Conservation (phyloP, 2,329 filamentous ascomycete genomes). For the Pseudophaeomoniella oleicola region DNA sequence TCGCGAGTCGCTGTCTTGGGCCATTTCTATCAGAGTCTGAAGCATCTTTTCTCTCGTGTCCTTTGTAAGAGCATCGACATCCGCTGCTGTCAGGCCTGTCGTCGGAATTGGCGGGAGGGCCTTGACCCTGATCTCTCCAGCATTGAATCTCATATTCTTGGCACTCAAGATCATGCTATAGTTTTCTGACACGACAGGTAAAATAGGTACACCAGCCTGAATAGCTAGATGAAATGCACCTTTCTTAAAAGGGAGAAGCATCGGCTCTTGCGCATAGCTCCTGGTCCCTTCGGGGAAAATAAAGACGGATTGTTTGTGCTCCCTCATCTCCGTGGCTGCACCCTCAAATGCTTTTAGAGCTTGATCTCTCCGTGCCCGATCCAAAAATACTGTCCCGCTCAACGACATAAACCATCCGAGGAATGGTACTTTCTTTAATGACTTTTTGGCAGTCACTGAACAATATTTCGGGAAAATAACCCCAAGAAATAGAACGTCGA, state of each 20-base stretch:
- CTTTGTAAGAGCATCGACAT: conserved; percentile 60
- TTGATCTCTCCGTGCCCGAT: conserved; percentile 69
- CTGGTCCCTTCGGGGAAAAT: conserved; percentile 68
- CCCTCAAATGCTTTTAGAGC: conserved; percentile 74
- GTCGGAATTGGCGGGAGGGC: conserved; percentile 74
- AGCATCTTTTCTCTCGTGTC: conserved; percentile 64
- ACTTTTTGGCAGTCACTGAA: conserved; percentile 84
- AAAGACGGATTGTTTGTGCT: conserved; percentile 45
- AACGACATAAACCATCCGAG: conserved; percentile 90
- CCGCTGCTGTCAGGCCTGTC: conserved; percentile 52
- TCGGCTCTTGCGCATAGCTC: conserved; percentile 70
- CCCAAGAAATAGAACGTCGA: conserved; percentile 87
- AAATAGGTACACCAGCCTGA: conserved; percentile 82
- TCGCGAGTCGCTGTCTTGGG: conserved; percentile 7
- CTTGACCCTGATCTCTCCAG: conserved; percentile 60
- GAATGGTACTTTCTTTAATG: conserved; percentile 63
- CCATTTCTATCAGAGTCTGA: conserved; percentile 34
- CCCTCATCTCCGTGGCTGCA: conserved; percentile 66
- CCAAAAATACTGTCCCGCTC: conserved; percentile 86
- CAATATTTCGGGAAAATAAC: conserved; percentile 81
- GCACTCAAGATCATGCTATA: conserved; percentile 59
- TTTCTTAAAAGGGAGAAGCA: conserved; percentile 93
- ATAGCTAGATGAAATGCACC: conserved; percentile 93
- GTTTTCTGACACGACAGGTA: conserved; percentile 70
- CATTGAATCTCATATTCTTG: conserved; percentile 49